A percentile compares a stretch with the other conserved stretches of the same genome.
Evolutionary conservation across 2,329 filamentous ascomycete genomes (phyloP).

Genomic region (Alternaria triticina): DNA sequence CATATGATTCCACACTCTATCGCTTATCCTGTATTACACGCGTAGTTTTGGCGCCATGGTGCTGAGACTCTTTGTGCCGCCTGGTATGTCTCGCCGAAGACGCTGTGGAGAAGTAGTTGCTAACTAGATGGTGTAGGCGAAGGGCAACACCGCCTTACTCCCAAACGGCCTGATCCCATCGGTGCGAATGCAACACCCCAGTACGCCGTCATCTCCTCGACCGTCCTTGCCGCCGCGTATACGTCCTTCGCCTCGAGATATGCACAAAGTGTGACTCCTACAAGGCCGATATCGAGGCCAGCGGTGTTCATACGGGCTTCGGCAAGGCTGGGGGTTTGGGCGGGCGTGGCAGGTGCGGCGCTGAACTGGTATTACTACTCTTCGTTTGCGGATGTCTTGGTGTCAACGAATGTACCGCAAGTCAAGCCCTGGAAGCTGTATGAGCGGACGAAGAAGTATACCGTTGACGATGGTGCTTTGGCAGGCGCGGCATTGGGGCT

Average conservation of each 20-base stretch:
- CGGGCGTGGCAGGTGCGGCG: constrained; percentile 25
- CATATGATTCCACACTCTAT: constrained; percentile 12
- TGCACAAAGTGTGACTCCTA: constrained; percentile 16
- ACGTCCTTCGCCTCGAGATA: constrained; percentile 28
- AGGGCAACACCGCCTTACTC: constrained; percentile 33
- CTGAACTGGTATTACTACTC: constrained; percentile 37
- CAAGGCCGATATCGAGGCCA: constrained; percentile 12
- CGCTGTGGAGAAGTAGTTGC: background rate
- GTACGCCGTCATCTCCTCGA: constrained; percentile 33
- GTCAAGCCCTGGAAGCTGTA: constrained; percentile 30
- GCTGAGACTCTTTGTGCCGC: constrained; percentile 35
- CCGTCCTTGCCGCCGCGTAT: constrained; percentile 33
- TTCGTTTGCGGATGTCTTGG: constrained; percentile 18
- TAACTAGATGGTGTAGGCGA: constrained; percentile 23
- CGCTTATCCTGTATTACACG: background rate
- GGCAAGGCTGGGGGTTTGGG: constrained; percentile 28
- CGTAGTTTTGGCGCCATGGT: constrained; percentile 24
- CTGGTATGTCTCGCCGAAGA: constrained; percentile 22
- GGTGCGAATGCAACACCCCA: constrained; percentile 39
- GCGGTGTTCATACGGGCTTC: constrained; percentile 33
- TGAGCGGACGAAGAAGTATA: constrained; percentile 28
- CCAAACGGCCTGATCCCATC: constrained; percentile 33
- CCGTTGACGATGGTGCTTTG: constrained; percentile 36
- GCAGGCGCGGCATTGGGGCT: constrained; percentile 33
- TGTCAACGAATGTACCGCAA: constrained; percentile 12